Conservation (phyloP, 1,284 basidiomycete species). For the Ganoderma leucocontextum region DNA sequence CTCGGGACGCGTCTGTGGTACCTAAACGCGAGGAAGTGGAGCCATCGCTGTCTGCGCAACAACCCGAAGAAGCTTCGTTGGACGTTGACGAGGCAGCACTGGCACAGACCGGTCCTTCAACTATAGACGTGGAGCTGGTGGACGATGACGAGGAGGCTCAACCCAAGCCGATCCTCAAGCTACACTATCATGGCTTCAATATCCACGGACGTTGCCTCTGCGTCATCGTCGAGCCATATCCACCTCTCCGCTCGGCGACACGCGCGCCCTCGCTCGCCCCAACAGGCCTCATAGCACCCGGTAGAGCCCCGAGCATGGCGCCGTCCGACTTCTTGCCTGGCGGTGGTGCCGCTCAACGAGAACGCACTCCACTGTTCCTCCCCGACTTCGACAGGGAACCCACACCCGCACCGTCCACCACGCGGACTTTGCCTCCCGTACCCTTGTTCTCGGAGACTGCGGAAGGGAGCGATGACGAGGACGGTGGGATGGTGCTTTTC, state of each 20-base stretch:
- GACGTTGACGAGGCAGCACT: not conserved
- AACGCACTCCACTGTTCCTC: constrained; percentile 70
- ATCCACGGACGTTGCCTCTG: constrained; percentile 77
- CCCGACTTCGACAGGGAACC: constrained; percentile 60
- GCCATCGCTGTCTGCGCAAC: constrained; percentile 23
- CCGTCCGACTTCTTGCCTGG: constrained; percentile 43
- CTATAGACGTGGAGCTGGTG: constrained; percentile 40
- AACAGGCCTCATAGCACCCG: constrained; percentile 34
- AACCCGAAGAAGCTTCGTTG: constrained; percentile 4
- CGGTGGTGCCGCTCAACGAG: constrained; percentile 40
- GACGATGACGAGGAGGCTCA: constrained; percentile 71
- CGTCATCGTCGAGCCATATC: constrained; percentile 82
- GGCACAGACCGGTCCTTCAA: not conserved
- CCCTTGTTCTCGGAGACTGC: constrained; percentile 53
- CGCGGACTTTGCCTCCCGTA: constrained; percentile 47
- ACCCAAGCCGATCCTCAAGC: constrained; percentile 71
- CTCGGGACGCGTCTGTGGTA: constrained; percentile 3
- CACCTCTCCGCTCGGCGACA: constrained; percentile 53
- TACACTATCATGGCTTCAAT: constrained; percentile 72
- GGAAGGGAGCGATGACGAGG: constrained; percentile 46
- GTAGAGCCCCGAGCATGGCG: constrained; percentile 45
- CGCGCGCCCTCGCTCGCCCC: constrained; percentile 48
- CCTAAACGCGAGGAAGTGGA: constrained; percentile 36
- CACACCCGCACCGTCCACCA: constrained; percentile 47
- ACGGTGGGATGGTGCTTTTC: constrained; percentile 72